Percentiles rank a stretch among this genome's conserved stretches.
These are phyloP conservation scores for Alternaria angustiovoidea DNA, from an alignment of 2,329 filamentous ascomycete genomes.

Conservation along the genomic window DNA sequence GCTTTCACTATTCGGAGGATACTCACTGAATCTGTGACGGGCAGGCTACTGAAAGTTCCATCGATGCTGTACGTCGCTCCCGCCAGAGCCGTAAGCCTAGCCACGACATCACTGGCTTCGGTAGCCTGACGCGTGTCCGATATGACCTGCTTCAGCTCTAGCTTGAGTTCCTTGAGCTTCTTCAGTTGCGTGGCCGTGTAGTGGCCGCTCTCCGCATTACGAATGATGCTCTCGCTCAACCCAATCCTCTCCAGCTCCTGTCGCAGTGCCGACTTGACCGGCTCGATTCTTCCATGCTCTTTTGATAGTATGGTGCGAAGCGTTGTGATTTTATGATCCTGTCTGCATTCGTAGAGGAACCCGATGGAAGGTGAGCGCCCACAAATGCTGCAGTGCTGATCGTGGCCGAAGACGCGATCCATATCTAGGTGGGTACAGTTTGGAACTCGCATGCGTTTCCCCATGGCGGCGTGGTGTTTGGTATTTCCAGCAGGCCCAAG, in stretches of 20 bases:
- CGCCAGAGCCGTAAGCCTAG: conserved; percentile 22
- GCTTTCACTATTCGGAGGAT: neutral
- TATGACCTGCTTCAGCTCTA: conserved; percentile 40
- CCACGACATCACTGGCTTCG: conserved; percentile 28
- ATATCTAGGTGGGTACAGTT: conserved; percentile 74
- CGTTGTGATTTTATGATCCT: conserved; percentile 58
- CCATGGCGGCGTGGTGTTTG: conserved; percentile 28
- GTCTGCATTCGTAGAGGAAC: conserved; percentile 77
- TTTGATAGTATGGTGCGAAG: conserved; percentile 12
- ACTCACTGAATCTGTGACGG: conserved; percentile 25
- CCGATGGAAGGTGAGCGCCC: conserved; percentile 64
- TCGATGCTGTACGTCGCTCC: conserved; percentile 28
- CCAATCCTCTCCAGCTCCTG: conserved; percentile 39
- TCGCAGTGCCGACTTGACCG: conserved; percentile 30
- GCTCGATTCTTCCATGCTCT: neutral
- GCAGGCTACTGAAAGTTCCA: conserved; percentile 27
- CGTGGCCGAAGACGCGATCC: conserved; percentile 67
- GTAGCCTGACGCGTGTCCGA: conserved; percentile 28
- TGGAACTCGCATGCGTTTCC: conserved; percentile 32
- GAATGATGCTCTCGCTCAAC: conserved; percentile 46
- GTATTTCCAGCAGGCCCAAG: conserved; percentile 20
- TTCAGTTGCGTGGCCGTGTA: conserved; percentile 46
- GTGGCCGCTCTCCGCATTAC: conserved; percentile 41
- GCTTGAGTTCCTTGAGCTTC: conserved; percentile 44
- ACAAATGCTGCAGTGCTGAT: conserved; percentile 67